Evolutionary conservation across 495 filamentous ascomycete species (phyloP).

Genomic region (Trichoderma asperelloides): DNA sequence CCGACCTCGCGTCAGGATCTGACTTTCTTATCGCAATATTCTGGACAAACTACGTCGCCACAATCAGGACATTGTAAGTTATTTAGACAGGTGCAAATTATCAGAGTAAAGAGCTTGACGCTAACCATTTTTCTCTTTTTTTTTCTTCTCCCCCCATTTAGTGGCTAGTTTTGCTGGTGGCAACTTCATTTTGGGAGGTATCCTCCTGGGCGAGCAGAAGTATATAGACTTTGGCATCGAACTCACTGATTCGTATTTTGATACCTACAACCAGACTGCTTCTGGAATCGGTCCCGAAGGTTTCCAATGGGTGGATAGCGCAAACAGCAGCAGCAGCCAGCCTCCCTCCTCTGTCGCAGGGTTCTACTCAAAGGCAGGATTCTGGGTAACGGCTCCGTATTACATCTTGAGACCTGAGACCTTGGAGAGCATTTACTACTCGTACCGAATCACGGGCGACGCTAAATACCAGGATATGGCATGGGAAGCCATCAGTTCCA

Average conservation of each 20-base stretch:
- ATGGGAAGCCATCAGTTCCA: conserved; percentile 69
- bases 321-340: conserved; percentile 29
- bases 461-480: conserved; percentile 70
- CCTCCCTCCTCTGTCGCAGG: conserved; percentile 38
- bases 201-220: conserved; percentile 50
- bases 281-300: conserved; percentile 74
- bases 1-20: conserved; percentile 60
- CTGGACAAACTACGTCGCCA: conserved; percentile 38
- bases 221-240: conserved; percentile 68
- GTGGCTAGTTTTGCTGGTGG: conserved; percentile 80
- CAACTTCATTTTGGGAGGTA: conserved; percentile 79
- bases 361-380: conserved; percentile 60
- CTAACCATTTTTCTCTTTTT: not conserved
- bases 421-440: conserved; percentile 83
- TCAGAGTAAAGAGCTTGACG: not conserved
- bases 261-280: conserved; percentile 57
- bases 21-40: conserved; percentile 64
- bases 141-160: conserved; percentile 7
- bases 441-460: conserved; percentile 68
- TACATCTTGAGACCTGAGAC: conserved; percentile 81
- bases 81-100: not conserved
- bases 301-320: conserved; percentile 58
- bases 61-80: conserved; percentile 48
- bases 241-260: conserved; percentile 65
- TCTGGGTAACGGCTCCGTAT: conserved; percentile 53